Conservation (phyloP, 495 filamentous ascomycete species). For the Neurospora tetraspora region DNA sequence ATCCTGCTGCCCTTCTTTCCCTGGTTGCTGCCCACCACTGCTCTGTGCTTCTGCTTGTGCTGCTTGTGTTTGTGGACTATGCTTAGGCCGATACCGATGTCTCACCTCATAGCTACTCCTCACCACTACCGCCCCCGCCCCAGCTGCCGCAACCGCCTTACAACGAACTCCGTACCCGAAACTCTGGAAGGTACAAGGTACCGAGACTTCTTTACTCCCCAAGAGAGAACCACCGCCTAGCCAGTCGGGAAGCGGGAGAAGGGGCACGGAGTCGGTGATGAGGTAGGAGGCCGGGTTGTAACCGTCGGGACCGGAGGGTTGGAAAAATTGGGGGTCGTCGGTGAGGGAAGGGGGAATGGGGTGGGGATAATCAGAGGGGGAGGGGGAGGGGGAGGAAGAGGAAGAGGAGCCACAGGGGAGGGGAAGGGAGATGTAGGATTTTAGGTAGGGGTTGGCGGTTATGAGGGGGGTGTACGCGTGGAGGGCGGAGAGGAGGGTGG, state of each 20-base stretch:
- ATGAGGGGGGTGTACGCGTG: slow-evolving; percentile 29
- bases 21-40: no score
- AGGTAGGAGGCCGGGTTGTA: slow-evolving; percentile 19
- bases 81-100: not conserved
- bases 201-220: slow-evolving; percentile 17
- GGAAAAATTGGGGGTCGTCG: slow-evolving; percentile 27
- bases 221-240: slow-evolving; percentile 16
- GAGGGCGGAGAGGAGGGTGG: slow-evolving; percentile 17
- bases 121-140: slow-evolving; percentile 16
- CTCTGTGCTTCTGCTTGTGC: no score
- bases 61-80: no score
- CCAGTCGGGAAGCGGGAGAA: slow-evolving; percentile 15
- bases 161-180: slow-evolving; percentile 22
- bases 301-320: slow-evolving; percentile 4
- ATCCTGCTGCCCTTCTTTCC: not conserved
- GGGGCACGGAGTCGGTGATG: slow-evolving; percentile 27
- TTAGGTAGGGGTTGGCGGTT: slow-evolving; percentile 22
- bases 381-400: slow-evolving; percentile 22
- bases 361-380: slow-evolving; percentile 12
- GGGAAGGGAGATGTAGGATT: slow-evolving; percentile 16
- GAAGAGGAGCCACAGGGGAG: slow-evolving; percentile 9
- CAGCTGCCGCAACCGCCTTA: slow-evolving; percentile 13
- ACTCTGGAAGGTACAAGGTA: slow-evolving; percentile 26
- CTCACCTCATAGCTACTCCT: slow-evolving; percentile 27
- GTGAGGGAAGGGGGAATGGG: slow-evolving; percentile 5